phyloP scores from a whole-genome alignment of 441 rosid species.

The Cnidoscolus chayamansa region DNA sequence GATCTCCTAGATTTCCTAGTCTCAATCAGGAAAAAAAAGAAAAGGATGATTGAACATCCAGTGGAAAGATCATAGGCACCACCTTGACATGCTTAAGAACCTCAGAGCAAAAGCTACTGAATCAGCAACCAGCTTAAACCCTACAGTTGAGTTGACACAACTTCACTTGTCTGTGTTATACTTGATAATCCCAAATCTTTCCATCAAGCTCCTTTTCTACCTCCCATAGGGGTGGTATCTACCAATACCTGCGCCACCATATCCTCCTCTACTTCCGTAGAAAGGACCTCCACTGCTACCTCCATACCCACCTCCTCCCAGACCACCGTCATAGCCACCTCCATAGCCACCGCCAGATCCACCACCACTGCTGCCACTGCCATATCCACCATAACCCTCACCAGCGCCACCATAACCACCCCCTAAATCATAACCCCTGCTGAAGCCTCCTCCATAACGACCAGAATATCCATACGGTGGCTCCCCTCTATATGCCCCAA shows the following conservation, averaged over 20 bases:
- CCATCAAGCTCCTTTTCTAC: slow-evolving; percentile 35
- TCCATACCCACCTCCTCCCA: slow-evolving; percentile 52
- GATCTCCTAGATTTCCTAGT: slow-evolving; percentile 17
- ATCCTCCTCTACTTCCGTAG: slow-evolving; percentile 67
- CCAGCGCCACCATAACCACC: slow-evolving; percentile 60
- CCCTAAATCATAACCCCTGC: slow-evolving; percentile 69
- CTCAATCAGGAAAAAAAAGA: neutral
- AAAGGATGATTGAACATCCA: neutral
- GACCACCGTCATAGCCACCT: slow-evolving; percentile 47
- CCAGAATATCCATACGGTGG: slow-evolving; percentile 73
- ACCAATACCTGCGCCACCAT: slow-evolving; percentile 63
- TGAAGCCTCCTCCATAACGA: slow-evolving; percentile 73
- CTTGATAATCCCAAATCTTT: neutral
- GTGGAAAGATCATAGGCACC: neutral
- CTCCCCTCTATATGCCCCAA: slow-evolving; percentile 54
- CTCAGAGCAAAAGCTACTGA: neutral
- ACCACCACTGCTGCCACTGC: slow-evolving; percentile 41
- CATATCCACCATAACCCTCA: slow-evolving; percentile 62
- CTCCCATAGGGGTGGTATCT: slow-evolving; percentile 93
- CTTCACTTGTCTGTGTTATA: slow-evolving; percentile 11
- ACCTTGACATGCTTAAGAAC: slow-evolving; percentile 1
- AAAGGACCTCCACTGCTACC: slow-evolving; percentile 45
- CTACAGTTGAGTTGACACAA: slow-evolving; percentile 22
- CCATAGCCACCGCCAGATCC: slow-evolving; percentile 52
- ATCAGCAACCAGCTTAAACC: slow-evolving; percentile 8